Percentiles rank a stretch among this genome's conserved stretches.
Conservation (phyloP, 352 stramenopile species). For the Achlya hypogyna region DNA sequence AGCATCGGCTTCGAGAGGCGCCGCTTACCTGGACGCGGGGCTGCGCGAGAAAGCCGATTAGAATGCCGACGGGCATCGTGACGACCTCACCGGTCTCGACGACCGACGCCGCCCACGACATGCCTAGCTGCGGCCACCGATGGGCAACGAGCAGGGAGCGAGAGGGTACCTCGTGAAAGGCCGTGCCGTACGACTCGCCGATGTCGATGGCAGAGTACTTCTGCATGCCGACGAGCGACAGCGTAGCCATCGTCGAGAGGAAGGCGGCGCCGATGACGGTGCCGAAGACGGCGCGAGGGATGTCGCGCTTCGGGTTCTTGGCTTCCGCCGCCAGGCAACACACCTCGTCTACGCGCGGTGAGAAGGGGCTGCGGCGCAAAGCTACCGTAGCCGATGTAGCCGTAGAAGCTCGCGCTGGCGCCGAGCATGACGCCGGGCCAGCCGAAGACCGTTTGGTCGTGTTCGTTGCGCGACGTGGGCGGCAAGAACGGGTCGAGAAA, state of each 20-base stretch:
- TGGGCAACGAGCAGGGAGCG: neutral
- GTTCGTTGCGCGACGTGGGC: constrained; percentile 19
- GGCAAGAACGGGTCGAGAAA: constrained; percentile 76
- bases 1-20: neutral
- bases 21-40: constrained; percentile 47
- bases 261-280: constrained; percentile 79
- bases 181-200: constrained; percentile 57
- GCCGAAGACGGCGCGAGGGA: constrained; percentile 84
- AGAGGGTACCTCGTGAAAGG: constrained; percentile 37
- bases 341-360: constrained; percentile 71
- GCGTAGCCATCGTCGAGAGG: constrained; percentile 78
- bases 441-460: constrained; percentile 44
- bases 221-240: constrained; percentile 90
- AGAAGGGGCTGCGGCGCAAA: neutral
- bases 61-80: constrained; percentile 92
- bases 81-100: constrained; percentile 87
- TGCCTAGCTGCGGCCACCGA: constrained; percentile 22
- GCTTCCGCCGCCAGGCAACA: constrained; percentile 88
- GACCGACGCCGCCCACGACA: constrained; percentile 69
- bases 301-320: constrained; percentile 76
- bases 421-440: constrained; percentile 80
- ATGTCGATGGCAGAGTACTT: constrained; percentile 76
- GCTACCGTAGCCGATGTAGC: constrained; percentile 89
- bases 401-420: constrained; percentile 91
- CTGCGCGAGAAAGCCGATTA: constrained; percentile 93